Conservation (phyloP, 1,284 basidiomycete genomes). For the Agroathelia rolfsii region DNA sequence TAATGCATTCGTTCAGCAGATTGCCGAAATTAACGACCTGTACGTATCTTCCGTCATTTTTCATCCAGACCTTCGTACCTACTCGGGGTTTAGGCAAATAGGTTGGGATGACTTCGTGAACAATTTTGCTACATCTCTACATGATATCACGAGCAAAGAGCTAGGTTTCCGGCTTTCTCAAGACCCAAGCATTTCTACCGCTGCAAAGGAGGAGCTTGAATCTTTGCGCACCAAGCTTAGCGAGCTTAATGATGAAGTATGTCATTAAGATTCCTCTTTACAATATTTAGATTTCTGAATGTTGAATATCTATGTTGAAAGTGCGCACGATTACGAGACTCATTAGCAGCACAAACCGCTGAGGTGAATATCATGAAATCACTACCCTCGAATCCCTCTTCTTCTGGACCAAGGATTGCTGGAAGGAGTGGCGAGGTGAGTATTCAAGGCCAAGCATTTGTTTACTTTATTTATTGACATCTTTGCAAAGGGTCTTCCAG, state of each 20-base stretch:
- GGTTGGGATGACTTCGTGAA: slow-evolving; percentile 57
- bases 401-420: slow-evolving; percentile 23
- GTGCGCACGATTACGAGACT: too few species aligned
- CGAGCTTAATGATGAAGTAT: slow-evolving; percentile 56
- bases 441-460: slow-evolving; percentile 25
- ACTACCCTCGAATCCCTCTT: slow-evolving; percentile 31
- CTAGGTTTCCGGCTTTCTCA: slow-evolving; percentile 40
- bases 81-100: slow-evolving; percentile 35
- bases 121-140: slow-evolving; percentile 51
- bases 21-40: slow-evolving; percentile 51
- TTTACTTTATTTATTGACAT: slow-evolving; percentile 1
- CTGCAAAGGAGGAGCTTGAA: slow-evolving; percentile 55
- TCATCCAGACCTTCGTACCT: slow-evolving; percentile 4
- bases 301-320: too few species aligned
- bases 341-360: slow-evolving; percentile 49
- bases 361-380: slow-evolving; percentile 60
- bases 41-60: slow-evolving; percentile 21
- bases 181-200: slow-evolving; percentile 30
- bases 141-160: slow-evolving; percentile 59
- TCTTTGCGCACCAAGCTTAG: slow-evolving; percentile 47
- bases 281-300: neutral
- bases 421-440: slow-evolving; percentile 45
- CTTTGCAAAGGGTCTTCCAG: slow-evolving; percentile 29
- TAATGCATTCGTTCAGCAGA: slow-evolving; percentile 62
- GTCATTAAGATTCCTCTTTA: slow-evolving; percentile 7